These are phyloP conservation scores for Anaeromyces robustus DNA, from an alignment of 192 early-diverging fungal species.

Conservation along the genomic window DNA sequence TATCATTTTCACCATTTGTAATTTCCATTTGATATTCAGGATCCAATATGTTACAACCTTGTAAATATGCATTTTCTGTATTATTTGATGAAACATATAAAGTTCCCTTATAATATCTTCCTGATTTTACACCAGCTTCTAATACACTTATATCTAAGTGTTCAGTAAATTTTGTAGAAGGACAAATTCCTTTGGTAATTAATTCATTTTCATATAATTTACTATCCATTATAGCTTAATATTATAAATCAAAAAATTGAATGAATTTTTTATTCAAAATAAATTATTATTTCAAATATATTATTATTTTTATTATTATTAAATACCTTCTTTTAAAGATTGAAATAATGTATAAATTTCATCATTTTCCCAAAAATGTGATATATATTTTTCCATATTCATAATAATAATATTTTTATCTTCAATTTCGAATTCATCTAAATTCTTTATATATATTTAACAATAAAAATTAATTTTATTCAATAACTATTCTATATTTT, in stretches of 20 bases:
- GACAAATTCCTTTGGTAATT: not conserved
- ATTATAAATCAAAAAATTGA: not conserved
- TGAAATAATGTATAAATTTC: slow-evolving; percentile 24
- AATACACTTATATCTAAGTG: not conserved
- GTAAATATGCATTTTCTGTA: not conserved
- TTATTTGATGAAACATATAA: not conserved
- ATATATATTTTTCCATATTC: slow-evolving; percentile 21
- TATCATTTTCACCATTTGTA: slow-evolving; percentile 23
- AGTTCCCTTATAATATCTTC: not conserved
- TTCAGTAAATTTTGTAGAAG: not conserved
- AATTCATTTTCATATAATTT: not conserved
- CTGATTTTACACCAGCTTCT: not conserved
- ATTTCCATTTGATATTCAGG: slow-evolving; percentile 14
- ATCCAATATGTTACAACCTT: not conserved
- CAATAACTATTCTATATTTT: too few species aligned
- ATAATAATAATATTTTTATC: slow-evolving; percentile 13
- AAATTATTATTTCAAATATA: too few species aligned
- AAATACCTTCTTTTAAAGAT: slow-evolving; percentile 29
- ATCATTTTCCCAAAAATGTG: slow-evolving; percentile 14
- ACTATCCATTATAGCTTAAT: not conserved
- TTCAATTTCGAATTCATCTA: slow-evolving; percentile 7
- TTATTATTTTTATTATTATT: too few species aligned
- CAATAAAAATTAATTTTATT: too few species aligned
- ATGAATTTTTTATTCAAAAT: too few species aligned
- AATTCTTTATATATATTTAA: too few species aligned